Conservation (phyloP, 495 filamentous ascomycete genomes). For the Talaromyces stipitatus region DNA sequence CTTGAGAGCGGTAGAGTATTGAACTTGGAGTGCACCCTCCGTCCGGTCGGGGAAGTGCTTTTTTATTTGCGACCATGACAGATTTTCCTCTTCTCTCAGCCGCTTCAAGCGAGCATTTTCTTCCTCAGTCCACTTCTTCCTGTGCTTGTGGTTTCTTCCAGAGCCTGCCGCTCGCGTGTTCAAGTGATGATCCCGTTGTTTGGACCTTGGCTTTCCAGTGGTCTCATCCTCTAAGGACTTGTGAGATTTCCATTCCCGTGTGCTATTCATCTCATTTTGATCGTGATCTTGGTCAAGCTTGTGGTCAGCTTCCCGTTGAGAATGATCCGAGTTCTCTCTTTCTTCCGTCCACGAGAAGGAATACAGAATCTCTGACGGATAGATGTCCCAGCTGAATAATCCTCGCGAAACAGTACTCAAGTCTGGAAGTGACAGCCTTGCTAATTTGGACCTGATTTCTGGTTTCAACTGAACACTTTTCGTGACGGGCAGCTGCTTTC, state of each 20-base stretch:
- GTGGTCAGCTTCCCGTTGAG: not conserved
- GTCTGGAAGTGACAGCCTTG: not conserved
- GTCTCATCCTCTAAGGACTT: too few species aligned
- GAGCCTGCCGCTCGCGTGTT: not conserved
- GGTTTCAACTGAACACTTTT: not conserved
- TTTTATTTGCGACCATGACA: not conserved
- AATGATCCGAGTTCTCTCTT: not conserved
- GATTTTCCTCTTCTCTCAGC: not conserved
- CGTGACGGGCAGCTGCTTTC: not conserved
- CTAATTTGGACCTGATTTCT: not conserved
- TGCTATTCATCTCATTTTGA: not conserved
- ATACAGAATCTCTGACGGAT: not conserved
- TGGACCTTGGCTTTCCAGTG: too few species aligned
- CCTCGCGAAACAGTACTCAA: not conserved
- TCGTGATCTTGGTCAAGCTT: not conserved
- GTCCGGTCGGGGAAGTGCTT: not conserved
- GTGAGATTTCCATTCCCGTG: not conserved
- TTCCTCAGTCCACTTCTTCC: not conserved
- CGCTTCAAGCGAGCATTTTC: not conserved
- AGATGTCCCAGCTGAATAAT: not conserved
- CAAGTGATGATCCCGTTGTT: too few species aligned
- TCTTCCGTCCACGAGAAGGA: not conserved
- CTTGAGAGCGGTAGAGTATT: not conserved
- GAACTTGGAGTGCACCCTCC: not conserved
- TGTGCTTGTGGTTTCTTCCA: not conserved